These are phyloP conservation scores for Tulasnella sp. DNA, from an alignment of 768 basidiomycete genomes.

Conservation along the genomic window DNA sequence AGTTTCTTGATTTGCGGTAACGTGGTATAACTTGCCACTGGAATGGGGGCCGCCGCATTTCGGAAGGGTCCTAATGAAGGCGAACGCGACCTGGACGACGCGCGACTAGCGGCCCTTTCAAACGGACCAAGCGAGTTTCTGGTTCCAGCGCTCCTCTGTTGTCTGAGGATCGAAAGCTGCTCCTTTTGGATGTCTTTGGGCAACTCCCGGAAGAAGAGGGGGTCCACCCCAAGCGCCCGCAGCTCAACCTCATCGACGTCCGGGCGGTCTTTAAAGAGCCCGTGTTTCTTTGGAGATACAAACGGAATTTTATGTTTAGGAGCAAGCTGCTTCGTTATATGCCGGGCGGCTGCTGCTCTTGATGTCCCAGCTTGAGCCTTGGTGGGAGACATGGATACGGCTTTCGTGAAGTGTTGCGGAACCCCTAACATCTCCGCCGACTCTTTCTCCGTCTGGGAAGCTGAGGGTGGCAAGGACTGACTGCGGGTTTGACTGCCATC, in stretches of 20 bases:
- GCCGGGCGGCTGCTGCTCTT: conserved; percentile 50
- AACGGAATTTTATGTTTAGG: conserved; percentile 49
- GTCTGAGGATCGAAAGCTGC: conserved; percentile 48
- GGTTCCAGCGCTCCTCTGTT: conserved; percentile 7
- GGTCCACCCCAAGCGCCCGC: conserved; percentile 64
- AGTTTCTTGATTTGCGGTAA: conserved; percentile 58
- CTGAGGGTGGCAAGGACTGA: neutral
- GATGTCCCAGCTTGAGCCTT: conserved; percentile 21
- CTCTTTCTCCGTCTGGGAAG: conserved; percentile 13
- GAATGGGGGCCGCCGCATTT: conserved; percentile 43
- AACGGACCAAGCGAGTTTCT: conserved; percentile 28
- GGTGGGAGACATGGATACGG: conserved; percentile 23
- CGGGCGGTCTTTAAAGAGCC: conserved; percentile 42
- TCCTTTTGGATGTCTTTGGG: conserved; percentile 70
- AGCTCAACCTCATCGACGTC: conserved; percentile 54
- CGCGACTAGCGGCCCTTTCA: conserved; percentile 25
- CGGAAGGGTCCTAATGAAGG: conserved; percentile 33
- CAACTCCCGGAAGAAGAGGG: conserved; percentile 60
- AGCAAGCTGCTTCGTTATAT: conserved; percentile 61
- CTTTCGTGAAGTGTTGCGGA: conserved; percentile 27
- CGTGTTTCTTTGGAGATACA: conserved; percentile 40
- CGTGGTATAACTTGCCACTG: conserved; percentile 51
- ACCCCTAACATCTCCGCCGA: conserved; percentile 3
- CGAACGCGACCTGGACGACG: conserved; percentile 28
- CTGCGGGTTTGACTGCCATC: conserved; percentile 15